Evolutionary conservation across 192 early-diverging fungal genomes (phyloP).

Genomic region (Dimargaris cristalligena): DNA sequence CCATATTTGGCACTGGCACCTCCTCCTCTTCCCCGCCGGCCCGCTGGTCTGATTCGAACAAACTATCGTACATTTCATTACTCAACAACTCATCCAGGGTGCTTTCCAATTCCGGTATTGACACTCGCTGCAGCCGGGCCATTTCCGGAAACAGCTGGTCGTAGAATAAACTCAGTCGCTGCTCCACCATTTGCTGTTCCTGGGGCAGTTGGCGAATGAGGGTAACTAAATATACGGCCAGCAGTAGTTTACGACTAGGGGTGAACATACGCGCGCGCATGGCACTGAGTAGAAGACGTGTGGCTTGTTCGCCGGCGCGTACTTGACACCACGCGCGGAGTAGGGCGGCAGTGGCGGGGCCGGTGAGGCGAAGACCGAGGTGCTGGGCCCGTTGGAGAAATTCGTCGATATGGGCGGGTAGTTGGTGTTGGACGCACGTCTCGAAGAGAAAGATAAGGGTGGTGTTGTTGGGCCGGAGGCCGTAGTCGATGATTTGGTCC

Average conservation of each 20-base stretch:
- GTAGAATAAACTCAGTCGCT: background rate
- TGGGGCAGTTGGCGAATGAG: background rate
- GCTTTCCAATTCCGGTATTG: background rate
- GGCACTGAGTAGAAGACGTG: background rate
- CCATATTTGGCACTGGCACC: too few relatives aligned
- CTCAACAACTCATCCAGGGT: background rate
- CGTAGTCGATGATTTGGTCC: background rate
- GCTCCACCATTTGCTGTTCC: background rate
- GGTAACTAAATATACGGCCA: background rate
- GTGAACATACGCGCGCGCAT: background rate
- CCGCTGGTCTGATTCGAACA: too few relatives aligned
- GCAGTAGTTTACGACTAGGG: slow-evolving; percentile 4
- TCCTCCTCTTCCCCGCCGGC: too few relatives aligned
- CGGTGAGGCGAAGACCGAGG: background rate
- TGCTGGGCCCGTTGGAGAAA: background rate
- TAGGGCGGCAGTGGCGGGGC: background rate
- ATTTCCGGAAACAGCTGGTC: slow-evolving; percentile 3
- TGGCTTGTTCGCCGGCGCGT: slow-evolving; percentile 1
- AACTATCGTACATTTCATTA: background rate
- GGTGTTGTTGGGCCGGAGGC: background rate
- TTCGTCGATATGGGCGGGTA: background rate
- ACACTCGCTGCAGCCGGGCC: background rate
- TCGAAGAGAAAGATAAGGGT: slow-evolving; percentile 9
- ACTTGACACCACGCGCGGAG: background rate
- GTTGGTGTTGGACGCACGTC: background rate